Conservation (phyloP, 306 rosid genomes). For the Aeschynomene evenia region DNA sequence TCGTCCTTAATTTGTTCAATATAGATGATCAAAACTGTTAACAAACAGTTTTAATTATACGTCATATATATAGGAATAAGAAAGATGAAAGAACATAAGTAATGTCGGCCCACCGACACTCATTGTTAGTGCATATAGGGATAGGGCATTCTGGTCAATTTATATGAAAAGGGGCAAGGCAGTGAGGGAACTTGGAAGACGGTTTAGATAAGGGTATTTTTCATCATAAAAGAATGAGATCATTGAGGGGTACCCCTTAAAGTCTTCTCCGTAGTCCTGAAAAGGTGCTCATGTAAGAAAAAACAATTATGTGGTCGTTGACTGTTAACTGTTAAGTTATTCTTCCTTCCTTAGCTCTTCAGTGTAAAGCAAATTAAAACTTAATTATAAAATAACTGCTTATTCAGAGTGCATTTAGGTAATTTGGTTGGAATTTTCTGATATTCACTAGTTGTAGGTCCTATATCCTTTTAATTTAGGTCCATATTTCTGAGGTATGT, state of each 20-base stretch:
- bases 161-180: not conserved
- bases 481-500: constrained; percentile 11
- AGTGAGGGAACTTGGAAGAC: constrained; percentile 13
- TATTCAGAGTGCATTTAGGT: constrained; percentile 22
- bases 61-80: constrained; percentile 7
- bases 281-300: constrained; percentile 40
- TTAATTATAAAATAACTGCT: constrained; percentile 4
- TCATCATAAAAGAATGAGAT: constrained; percentile 33
- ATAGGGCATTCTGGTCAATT: constrained; percentile 44
- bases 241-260: constrained; percentile 45
- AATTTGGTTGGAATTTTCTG: constrained; percentile 20
- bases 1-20: constrained; percentile 33
- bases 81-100: constrained; percentile 27
- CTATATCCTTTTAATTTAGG: not conserved
- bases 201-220: constrained; percentile 32
- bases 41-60: constrained; percentile 26
- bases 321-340: constrained; percentile 33
- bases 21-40: constrained; percentile 31
- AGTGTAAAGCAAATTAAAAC: constrained; percentile 1
- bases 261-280: constrained; percentile 56
- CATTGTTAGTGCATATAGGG: constrained; percentile 30
- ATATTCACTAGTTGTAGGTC: constrained; percentile 11
- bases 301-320: constrained; percentile 29
- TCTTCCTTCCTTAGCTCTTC: not conserved
- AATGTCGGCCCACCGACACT: constrained; percentile 78